A percentile compares a stretch with the other conserved stretches of the same genome.
Conservation (phyloP, 306 rosid species). For the Senna siamea region DNA sequence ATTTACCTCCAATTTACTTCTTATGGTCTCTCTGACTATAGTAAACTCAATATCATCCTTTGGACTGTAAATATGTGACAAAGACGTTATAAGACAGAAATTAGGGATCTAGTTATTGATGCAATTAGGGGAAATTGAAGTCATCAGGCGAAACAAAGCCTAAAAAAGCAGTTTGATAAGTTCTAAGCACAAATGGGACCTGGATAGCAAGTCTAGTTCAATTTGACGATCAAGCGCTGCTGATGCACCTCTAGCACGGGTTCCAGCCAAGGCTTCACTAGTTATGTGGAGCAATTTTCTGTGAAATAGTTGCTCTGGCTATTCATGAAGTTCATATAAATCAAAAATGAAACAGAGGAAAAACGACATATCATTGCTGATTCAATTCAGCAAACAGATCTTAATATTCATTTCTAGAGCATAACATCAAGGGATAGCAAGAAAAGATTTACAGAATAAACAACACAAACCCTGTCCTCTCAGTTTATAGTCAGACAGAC, state of each 20-base stretch:
- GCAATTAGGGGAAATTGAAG: conserved; percentile 20
- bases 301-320: conserved; percentile 99
- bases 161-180: conserved; percentile 17
- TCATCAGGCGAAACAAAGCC: no score
- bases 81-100: conserved; percentile 18
- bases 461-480: not conserved
- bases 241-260: conserved; percentile 87
- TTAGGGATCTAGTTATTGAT: conserved; percentile 9
- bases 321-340: conserved; percentile 62
- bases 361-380: conserved; percentile 31
- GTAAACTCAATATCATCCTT: conserved; percentile 92
- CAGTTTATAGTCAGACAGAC: not conserved
- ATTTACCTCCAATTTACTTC: conserved; percentile 81
- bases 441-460: not conserved
- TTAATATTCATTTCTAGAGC: not conserved
- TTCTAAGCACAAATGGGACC: conserved; percentile 53
- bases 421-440: no score
- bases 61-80: conserved; percentile 55
- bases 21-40: conserved; percentile 83
- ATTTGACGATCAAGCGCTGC: conserved; percentile 69
- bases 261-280: conserved; percentile 96
- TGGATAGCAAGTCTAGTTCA: conserved; percentile 87
- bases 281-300: conserved; percentile 79
- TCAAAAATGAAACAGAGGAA: conserved; percentile 43
- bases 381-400: conserved; percentile 34